Evolutionary conservation across 257 asterid species (phyloP).

Genomic region (Lantana camara): DNA sequence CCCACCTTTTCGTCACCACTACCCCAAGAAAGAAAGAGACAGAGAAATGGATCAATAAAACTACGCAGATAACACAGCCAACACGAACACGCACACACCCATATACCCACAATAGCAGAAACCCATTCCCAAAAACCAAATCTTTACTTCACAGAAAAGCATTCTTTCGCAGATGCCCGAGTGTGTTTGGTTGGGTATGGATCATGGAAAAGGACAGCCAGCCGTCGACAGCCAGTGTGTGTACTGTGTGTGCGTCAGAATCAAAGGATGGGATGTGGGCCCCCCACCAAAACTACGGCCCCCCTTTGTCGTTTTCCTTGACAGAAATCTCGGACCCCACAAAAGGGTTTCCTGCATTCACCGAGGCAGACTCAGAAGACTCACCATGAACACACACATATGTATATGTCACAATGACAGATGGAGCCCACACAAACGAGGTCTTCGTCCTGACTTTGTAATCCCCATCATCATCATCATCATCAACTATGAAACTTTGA

Average conservation of each 20-base stretch:
- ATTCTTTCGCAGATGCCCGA: slow-evolving; percentile 1
- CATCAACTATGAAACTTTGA: slow-evolving; percentile 23
- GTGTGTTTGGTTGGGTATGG: slow-evolving; percentile 14
- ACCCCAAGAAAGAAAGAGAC: slow-evolving; percentile 42
- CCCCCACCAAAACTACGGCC: slow-evolving; percentile 23
- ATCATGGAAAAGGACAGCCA: slow-evolving; percentile 31
- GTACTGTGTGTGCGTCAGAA: slow-evolving; percentile 47
- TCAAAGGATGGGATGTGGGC: slow-evolving; percentile 34
- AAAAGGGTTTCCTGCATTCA: background rate
- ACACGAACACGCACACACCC: slow-evolving; percentile 25
- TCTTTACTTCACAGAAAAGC: slow-evolving; percentile 28
- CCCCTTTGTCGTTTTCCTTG: background rate
- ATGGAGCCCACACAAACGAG: slow-evolving; percentile 30
- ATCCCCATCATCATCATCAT: slow-evolving; percentile 29
- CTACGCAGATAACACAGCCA: slow-evolving; percentile 12
- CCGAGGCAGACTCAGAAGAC: background rate
- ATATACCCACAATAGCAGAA: slow-evolving; percentile 28
- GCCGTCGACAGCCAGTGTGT: slow-evolving; percentile 36
- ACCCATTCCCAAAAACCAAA: slow-evolving; percentile 20
- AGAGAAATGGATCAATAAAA: slow-evolving; percentile 25
- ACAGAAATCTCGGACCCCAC: slow-evolving; percentile 31
- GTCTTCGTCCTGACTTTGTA: slow-evolving; percentile 31
- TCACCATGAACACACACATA: too few species aligned
- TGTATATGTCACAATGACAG: slow-evolving; percentile 19
- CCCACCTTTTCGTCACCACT: slow-evolving; percentile 19